Conservation (phyloP, 148 eudicot genomes). For the Rhododendron ferrugineum region DNA sequence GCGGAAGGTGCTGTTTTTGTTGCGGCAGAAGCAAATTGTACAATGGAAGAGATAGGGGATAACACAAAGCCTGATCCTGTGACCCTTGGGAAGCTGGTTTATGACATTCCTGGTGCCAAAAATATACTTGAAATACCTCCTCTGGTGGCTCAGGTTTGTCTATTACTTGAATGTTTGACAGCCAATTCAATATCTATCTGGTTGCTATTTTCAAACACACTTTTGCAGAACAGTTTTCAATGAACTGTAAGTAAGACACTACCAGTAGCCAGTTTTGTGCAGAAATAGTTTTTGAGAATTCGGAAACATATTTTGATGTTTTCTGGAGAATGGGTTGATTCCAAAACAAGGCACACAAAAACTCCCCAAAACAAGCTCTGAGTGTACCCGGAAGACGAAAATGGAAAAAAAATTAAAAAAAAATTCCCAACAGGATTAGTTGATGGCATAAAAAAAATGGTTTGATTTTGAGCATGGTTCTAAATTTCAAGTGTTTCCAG, state of each 20-base stretch:
- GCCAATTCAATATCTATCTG: neutral
- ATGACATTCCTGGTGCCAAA: conserved; percentile 65
- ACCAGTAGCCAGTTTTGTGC: neutral
- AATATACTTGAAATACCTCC: conserved; percentile 69
- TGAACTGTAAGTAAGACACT: neutral
- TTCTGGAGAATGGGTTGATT: neutral
- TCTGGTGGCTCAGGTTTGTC: conserved; percentile 71
- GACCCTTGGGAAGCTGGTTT: conserved; percentile 66
- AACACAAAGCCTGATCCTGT: conserved; percentile 62
- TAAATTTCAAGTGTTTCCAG: neutral
- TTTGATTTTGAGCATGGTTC: neutral
- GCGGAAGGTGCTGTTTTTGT: conserved; percentile 64
- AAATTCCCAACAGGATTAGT: neutral
- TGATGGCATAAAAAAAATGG: neutral
- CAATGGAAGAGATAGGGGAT: conserved; percentile 37
- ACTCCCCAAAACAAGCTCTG: neutral
- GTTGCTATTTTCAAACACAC: neutral
- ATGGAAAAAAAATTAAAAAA: neutral
- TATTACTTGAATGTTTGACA: neutral
- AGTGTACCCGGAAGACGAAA: neutral
- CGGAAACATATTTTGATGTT: neutral
- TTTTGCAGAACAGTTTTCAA: neutral
- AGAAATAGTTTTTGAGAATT: neutral
- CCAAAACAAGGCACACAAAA: neutral
- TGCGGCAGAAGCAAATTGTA: conserved; percentile 54